phyloP scores from a whole-genome alignment of 805 yeast species.

The Kurtzmaniella cleridarum region DNA sequence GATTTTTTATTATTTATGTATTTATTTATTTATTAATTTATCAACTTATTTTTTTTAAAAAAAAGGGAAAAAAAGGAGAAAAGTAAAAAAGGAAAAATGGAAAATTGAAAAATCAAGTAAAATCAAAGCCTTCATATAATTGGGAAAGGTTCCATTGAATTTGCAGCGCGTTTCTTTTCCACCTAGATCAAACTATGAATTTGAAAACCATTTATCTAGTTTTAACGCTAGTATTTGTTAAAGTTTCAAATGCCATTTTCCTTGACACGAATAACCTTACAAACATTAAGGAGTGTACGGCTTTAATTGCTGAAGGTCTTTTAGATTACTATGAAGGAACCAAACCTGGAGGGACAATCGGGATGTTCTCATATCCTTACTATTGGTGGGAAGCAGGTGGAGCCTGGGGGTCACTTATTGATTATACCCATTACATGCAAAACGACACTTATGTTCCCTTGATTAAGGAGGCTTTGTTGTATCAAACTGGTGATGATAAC shows the following conservation, averaged over 20 bases:
- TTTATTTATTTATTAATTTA: no score
- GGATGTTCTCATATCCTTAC: conserved; percentile 85
- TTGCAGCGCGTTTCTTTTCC: not conserved
- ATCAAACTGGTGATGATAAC: conserved; percentile 61
- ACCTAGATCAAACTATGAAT: conserved; percentile 3
- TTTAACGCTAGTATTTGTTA: conserved; percentile 6
- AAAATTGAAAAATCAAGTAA: no score
- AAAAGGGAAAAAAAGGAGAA: no score
- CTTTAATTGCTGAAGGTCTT: conserved; percentile 61
- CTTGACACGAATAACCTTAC: conserved; percentile 36
- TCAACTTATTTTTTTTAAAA: no score
- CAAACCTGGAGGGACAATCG: conserved; percentile 69
- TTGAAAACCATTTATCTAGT: conserved; percentile 1
- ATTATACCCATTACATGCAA: conserved; percentile 65
- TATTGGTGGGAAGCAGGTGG: conserved; percentile 99
- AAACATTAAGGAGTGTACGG: conserved; percentile 51
- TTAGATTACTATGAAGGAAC: conserved; percentile 77
- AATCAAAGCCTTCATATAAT: conserved; percentile 1
- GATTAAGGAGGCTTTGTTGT: conserved; percentile 57
- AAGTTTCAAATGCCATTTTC: conserved; percentile 15
- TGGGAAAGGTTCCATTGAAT: not conserved
- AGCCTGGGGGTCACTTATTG: conserved; percentile 84
- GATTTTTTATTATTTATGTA: no score
- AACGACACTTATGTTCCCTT: conserved; percentile 60
- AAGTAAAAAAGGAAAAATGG: no score